Conservation (phyloP, 768 basidiomycete genomes). For the Imleria badia region DNA sequence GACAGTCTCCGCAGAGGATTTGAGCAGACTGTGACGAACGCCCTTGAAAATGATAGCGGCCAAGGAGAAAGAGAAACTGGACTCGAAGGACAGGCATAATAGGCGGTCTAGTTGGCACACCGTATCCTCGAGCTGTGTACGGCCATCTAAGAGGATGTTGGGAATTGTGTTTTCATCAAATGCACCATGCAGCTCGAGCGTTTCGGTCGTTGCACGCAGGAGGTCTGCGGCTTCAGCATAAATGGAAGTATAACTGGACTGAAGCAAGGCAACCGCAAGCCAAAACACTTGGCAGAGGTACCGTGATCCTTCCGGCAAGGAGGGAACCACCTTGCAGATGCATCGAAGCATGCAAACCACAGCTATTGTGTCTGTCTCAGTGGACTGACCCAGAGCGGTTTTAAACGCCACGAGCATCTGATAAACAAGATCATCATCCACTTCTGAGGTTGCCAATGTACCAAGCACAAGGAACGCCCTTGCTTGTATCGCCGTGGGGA, state of each 20-base stretch:
- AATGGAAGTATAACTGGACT: constrained; percentile 71
- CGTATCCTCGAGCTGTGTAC: constrained; percentile 63
- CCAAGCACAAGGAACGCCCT: constrained; percentile 85
- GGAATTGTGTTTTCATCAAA: constrained; percentile 57
- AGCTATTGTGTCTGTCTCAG: constrained; percentile 65
- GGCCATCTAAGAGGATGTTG: constrained; percentile 59
- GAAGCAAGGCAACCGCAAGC: constrained; percentile 81
- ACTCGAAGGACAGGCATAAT: constrained; percentile 73
- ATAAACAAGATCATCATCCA: constrained; percentile 91
- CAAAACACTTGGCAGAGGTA: constrained; percentile 81
- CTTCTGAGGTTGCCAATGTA: constrained; percentile 76
- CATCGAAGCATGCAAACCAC: constrained; percentile 89
- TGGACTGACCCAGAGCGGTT: constrained; percentile 65
- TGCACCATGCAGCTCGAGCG: constrained; percentile 57
- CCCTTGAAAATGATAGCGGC: constrained; percentile 87
- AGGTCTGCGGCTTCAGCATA: constrained; percentile 70
- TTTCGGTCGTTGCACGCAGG: constrained; percentile 62
- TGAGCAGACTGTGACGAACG: constrained; percentile 65
- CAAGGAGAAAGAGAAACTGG: constrained; percentile 78
- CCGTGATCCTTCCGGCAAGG: constrained; percentile 63
- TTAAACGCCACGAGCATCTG: constrained; percentile 90
- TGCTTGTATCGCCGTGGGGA: constrained; percentile 83
- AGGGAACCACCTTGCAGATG: constrained; percentile 74
- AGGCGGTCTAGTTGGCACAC: constrained; percentile 71
- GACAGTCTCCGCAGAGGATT: constrained; percentile 56